Base-by-base conservation (phyloP, 129 eudicot genomes). In the Escallonia herrerae region DNA sequence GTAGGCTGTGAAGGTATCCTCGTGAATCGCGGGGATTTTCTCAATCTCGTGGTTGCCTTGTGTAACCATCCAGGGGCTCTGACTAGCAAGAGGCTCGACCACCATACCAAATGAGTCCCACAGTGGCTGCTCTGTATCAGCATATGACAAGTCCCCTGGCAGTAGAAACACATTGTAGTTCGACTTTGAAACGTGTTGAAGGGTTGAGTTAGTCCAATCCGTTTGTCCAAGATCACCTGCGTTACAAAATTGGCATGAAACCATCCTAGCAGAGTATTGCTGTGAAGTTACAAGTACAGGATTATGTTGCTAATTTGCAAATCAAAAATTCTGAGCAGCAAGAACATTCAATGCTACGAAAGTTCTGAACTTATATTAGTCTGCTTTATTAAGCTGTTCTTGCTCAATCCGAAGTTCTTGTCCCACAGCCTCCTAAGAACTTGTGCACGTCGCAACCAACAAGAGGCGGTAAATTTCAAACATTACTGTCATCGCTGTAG, bases 31-130 rank as follows among this genome's bases (percentile, higher is more conserved):
- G 0, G 87, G 85, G 58, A 89, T 78, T 59, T 71, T 79, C 73
- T 89, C 96, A 49, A 83, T 63, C 67, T 89, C 96, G 22, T 89
- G 96, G 82, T 89, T 89, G 40, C 96, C 96, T 59, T 82, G 90
- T 10, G 96, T 83, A 37, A 89, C 96, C 96, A 89, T 89, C 96
- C 96, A 89, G 0, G 96, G 96, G 37, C 96, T 69, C 22, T 74
- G 72, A 69, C 96, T 86, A 0, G 96, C 85, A 10, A 80, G 79
- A 7, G 96, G 95, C 70, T 80, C 77, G 9, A 89, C 84, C 42
- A 89, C 4, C 1, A 69, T 79, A 8, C 84, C 96, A 43, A 80
- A 89, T 2, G 90, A 78, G 85, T 89, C 96, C 96, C 96, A 89
- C 0, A 37, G 43, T 6, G 84, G 79, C 54, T 89, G 96, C 49